Percentiles rank a stretch among this genome's conserved stretches.
Conservation (phyloP, 2,329 filamentous ascomycete species). For the Claviceps fusiformis region DNA sequence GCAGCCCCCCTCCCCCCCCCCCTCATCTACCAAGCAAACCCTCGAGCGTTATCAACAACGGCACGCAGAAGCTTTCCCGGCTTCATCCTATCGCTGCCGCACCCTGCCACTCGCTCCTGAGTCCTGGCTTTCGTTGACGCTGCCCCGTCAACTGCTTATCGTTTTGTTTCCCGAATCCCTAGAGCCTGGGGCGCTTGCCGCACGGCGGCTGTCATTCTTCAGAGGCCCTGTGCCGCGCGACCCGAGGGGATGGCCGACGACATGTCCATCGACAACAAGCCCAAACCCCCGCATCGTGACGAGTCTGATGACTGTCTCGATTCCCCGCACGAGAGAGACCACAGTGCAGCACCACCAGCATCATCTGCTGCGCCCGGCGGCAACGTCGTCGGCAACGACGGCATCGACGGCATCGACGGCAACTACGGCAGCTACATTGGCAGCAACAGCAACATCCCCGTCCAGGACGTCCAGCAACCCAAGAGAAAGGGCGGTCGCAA, state of each 20-base stretch:
- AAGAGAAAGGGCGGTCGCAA: constrained; percentile 97
- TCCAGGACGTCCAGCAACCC: constrained; percentile 49
- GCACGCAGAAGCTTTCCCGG: constrained; percentile 3
- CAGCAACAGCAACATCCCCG: constrained; percentile 15
- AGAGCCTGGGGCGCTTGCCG: constrained; percentile 22
- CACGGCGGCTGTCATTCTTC: constrained; percentile 21
- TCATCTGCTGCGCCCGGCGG: no score
- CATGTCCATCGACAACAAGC: constrained; percentile 46
- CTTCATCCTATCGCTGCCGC: constrained; percentile 5
- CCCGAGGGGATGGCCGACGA: constrained; percentile 45
- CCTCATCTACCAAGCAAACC: constrained; percentile 7
- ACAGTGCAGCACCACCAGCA: constrained; percentile 10
- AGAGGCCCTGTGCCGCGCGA: constrained; percentile 21
- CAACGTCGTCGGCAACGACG: background rate
- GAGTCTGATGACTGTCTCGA: constrained; percentile 48
- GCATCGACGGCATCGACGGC: no score
- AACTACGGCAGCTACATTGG: background rate
- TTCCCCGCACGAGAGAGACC: constrained; percentile 46
- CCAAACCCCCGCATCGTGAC: constrained; percentile 31
- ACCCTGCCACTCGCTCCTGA: background rate
- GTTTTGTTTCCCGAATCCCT: constrained; percentile 15
- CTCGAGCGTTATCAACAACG: constrained; percentile 5
- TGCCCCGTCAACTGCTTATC: constrained; percentile 11
- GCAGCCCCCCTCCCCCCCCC: background rate
- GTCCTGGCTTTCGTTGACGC: constrained; percentile 1